Evolutionary conservation across 768 basidiomycete genomes (phyloP), one percentile per base, ranked within the genome.

Genomic region (Termitomyces bulborhizus): DNA sequence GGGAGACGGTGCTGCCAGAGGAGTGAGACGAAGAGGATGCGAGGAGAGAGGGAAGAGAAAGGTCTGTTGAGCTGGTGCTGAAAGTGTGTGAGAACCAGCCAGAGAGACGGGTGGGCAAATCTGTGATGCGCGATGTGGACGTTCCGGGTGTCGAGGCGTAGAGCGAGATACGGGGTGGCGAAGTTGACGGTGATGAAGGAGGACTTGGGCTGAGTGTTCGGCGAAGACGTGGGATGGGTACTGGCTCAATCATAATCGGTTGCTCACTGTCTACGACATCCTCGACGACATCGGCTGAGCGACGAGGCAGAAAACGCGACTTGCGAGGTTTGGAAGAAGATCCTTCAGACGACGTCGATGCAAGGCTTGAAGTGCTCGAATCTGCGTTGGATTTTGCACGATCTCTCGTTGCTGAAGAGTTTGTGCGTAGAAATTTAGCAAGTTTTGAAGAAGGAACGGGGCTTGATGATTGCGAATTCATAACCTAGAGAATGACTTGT

Each of bases 11-110:
- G 3, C 18, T 18, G 13, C 8, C n/a, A 9, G 1, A 43, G 60
- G 39, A 62, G 51, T 71, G 66, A 58, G 88, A 73, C 39, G 62
- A 51, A 61, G 56, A 61, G 3, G 74, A 71, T 0, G 48, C 49
- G 58, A 90, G 74, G 45, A 90, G 69, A 16, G 75, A 60, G 3
- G 86, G 86, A 0, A 90, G 78, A 2, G 83, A 79, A 16, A 91
- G 79, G 71, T 90, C 89, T 1, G 84, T 83, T 0, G 85, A 76
- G 1, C 88, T 90, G 1, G 82, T 68, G 65, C 78, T 80, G 70
- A 92, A 88, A 0, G 86, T 86, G 68, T 90, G 87, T 0, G 85
- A 81, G 69, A 91, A 79, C 89, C 90, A 89, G 61, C 89, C 88
- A 0, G 88, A 84, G 44, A 91, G 80, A 0, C 90, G 78, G 13